Evolutionary conservation across 148 eudicot species (phyloP).

Genomic region (Polygonum maritimum): DNA sequence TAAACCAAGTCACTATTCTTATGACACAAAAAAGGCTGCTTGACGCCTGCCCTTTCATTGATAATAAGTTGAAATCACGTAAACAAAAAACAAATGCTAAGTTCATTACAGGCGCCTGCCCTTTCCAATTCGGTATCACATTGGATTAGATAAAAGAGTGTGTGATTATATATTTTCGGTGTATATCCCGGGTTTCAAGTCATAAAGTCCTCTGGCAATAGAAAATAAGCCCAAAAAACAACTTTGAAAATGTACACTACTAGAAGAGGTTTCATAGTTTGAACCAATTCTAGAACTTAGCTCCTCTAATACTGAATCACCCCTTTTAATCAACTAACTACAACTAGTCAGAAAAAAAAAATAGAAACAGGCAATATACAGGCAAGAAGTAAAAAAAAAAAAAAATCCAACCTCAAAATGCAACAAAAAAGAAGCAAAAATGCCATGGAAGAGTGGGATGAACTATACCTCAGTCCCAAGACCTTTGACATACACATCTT

Average conservation of each 20-base stretch:
- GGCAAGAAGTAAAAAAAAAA: too few species aligned
- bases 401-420: background rate
- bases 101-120: background rate
- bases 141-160: background rate
- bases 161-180: background rate
- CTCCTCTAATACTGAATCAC: too few species aligned
- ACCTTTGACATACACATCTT: slow-evolving; percentile 80
- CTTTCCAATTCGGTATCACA: background rate
- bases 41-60: too few species aligned
- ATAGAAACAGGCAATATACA: too few species aligned
- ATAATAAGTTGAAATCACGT: background rate
- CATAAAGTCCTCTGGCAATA: too few species aligned
- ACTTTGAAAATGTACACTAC: background rate
- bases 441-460: background rate
- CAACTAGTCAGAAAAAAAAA: too few species aligned
- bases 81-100: too few species aligned
- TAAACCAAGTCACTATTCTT: background rate
- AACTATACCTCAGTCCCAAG: slow-evolving; percentile 66
- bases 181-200: too few species aligned
- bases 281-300: background rate
- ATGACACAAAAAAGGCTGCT: background rate
- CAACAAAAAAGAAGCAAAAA: background rate
- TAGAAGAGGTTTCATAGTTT: background rate
- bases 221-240: background rate
- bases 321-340: too few species aligned